Conservation (phyloP, 177 flowering plant genomes). For the Vitis hybrid region DNA sequence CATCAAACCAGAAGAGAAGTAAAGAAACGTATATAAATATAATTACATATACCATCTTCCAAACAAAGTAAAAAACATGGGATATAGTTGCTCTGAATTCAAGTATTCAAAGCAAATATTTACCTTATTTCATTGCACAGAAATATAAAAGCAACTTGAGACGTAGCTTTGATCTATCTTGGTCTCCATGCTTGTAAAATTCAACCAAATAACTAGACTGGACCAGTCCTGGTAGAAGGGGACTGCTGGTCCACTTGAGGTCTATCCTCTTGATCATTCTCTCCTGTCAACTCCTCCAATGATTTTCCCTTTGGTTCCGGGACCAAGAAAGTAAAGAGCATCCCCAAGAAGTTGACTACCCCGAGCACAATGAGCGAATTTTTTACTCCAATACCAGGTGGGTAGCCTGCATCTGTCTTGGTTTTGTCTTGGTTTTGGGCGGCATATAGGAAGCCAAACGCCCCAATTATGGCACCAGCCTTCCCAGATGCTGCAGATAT, state of each 20-base stretch:
- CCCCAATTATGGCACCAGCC: conserved; percentile 66
- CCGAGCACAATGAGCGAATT: conserved; percentile 44
- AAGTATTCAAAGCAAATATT: no score
- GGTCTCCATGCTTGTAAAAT: no score
- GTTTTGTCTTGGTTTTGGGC: conserved; percentile 33
- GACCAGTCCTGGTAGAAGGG: conserved; percentile 13
- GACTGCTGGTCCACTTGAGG: conserved; percentile 1
- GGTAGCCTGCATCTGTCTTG: conserved; percentile 36
- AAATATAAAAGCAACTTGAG: no score
- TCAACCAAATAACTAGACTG: conserved; percentile 14
- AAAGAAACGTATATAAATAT: no score
- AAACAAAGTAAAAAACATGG: no score
- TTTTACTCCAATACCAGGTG: conserved; percentile 47
- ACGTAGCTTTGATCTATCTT: no score
- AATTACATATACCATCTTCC: no score
- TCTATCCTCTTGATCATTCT: conserved; percentile 16
- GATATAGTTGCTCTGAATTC: no score
- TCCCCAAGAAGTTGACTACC: conserved; percentile 31
- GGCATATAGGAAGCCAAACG: conserved; percentile 59
- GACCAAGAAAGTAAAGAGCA: conserved; percentile 46
- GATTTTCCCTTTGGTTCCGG: conserved; percentile 61
- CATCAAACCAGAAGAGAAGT: no score
- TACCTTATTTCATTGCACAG: no score
- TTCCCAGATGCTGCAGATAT: conserved; percentile 68
- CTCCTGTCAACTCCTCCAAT: conserved; percentile 49